Percentiles rank a stretch among this genome's conserved stretches.
These are phyloP conservation scores for Psidium guajava DNA, from an alignment of 345 rosid species.

Conservation along the genomic window DNA sequence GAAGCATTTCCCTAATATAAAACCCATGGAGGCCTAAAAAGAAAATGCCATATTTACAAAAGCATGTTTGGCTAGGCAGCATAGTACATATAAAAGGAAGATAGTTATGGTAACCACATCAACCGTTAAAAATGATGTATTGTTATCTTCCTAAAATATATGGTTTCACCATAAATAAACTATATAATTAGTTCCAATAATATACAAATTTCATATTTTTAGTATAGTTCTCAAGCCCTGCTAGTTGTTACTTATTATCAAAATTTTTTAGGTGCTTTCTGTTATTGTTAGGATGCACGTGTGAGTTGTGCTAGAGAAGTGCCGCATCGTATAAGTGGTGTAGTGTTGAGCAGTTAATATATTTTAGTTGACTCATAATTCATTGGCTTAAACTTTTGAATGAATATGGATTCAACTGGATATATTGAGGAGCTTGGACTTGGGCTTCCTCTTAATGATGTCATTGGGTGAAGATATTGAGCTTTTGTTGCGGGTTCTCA, in stretches of 20 bases:
- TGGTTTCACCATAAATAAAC: not conserved
- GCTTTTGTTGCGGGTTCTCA: not conserved
- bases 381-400: no score
- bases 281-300: not conserved
- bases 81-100: not conserved
- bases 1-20: no score
- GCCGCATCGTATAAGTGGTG: no score
- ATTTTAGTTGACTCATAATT: no score
- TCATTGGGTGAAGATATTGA: not conserved
- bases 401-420: no score
- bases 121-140: not conserved
- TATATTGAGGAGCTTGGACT: no score
- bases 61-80: not conserved
- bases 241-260: no score
- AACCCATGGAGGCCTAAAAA: not conserved
- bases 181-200: not conserved
- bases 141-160: not conserved
- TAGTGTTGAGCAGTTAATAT: no score
- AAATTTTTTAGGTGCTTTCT: not conserved
- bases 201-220: not conserved
- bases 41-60: not conserved
- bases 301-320: no score
- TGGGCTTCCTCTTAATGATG: no score
- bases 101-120: not conserved
- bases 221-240: not conserved